A percentile compares a stretch with the other conserved stretches of the same genome.
Evolutionary conservation across 2,329 filamentous ascomycete genomes (phyloP).

Genomic region (Myriosclerotinia curreyana): DNA sequence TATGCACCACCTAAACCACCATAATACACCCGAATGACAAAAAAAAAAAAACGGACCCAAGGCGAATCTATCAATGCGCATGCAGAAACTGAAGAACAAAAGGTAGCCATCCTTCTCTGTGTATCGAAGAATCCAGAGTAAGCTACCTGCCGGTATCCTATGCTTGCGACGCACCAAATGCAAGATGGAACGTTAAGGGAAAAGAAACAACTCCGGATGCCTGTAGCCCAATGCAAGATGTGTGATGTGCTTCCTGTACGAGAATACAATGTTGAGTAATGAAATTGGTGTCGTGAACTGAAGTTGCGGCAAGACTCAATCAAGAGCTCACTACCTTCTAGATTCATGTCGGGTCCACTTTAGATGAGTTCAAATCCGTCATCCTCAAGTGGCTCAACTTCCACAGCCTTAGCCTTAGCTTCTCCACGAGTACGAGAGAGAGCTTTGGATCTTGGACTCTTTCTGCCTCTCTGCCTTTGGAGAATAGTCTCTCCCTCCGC

Average conservation of each 20-base stretch:
- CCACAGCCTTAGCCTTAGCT: conserved; percentile 11
- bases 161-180: conserved; percentile 9
- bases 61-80: conserved; percentile 7
- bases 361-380: conserved; percentile 40
- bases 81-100: conserved; percentile 13
- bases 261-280: conserved; percentile 7
- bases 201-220: background rate
- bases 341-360: conserved; percentile 7
- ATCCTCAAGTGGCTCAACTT: conserved; percentile 32
- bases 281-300: background rate
- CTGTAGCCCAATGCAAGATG: background rate
- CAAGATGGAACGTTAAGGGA: background rate
- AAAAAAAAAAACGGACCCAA: conserved; percentile 1
- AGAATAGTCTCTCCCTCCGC: conserved; percentile 35
- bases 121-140: conserved; percentile 16
- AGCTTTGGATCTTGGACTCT: conserved; percentile 35
- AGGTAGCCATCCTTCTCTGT: conserved; percentile 23
- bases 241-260: background rate
- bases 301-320: background rate
- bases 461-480: conserved; percentile 32
- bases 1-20: conserved; percentile 10
- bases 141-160: conserved; percentile 18
- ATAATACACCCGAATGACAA: conserved; percentile 13
- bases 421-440: conserved; percentile 13
- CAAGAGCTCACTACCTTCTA: background rate